Evolutionary conservation across 169 alveolate species (phyloP).

Genomic region (Miamiensis avidus): DNA sequence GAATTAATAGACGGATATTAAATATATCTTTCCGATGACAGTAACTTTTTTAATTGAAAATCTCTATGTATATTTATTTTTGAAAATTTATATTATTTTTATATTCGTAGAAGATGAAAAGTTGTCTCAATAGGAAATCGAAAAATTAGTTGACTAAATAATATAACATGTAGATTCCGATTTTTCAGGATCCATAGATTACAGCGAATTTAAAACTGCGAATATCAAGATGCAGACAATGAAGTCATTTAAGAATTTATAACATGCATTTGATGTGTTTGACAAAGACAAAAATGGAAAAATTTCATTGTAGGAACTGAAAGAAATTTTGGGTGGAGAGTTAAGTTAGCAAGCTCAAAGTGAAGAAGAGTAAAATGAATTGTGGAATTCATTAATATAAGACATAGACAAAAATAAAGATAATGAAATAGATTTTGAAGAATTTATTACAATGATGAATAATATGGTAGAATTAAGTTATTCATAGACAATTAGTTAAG

Average conservation of each 20-base stretch:
- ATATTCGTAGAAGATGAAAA: slow-evolving; percentile 5
- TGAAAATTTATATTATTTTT: not conserved
- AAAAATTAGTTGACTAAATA: too few species aligned
- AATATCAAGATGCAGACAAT: not conserved
- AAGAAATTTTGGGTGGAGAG: slow-evolving; percentile 1
- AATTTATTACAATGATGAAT: slow-evolving; percentile 14
- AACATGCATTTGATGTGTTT: slow-evolving; percentile 5
- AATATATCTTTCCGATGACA: not conserved
- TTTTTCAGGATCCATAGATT: not conserved
- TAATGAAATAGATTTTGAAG: slow-evolving; percentile 19
- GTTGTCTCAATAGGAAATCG: not conserved
- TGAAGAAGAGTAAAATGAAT: not conserved
- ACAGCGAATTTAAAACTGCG: slow-evolving; percentile 3
- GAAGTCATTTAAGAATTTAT: not conserved
- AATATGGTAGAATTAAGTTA: slow-evolving; percentile 17
- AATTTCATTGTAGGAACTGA: slow-evolving; percentile 5
- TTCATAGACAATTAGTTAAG: too few species aligned
- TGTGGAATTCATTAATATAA: not conserved
- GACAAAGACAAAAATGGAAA: slow-evolving; percentile 26
- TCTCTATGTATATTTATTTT: not conserved
- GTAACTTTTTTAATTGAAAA: not conserved
- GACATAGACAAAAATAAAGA: slow-evolving; percentile 8
- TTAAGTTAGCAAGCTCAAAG: too few species aligned
- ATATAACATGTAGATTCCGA: too few species aligned
- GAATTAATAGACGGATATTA: slow-evolving; percentile 10